Evolutionary conservation across 2,329 filamentous ascomycete species (phyloP), one percentile per base, ranked within the genome.

Genomic region (Aureobasidium sp.): DNA sequence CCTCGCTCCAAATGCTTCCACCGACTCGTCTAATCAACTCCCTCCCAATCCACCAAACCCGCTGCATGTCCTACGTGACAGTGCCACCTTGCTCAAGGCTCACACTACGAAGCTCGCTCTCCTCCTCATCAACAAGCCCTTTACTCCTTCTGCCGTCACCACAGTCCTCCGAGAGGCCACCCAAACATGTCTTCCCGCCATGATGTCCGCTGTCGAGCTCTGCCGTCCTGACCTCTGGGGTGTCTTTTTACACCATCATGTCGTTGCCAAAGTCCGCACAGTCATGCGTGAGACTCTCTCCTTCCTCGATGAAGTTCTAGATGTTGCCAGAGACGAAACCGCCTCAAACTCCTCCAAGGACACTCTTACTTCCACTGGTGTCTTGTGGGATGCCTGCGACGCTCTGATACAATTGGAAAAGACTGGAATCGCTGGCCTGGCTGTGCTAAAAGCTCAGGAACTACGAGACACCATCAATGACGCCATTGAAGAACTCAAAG

Each of bases 81-180:
- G 92, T 0, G 88, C 93, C 0, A 87, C 85, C 31, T 84, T 97
- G 7, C 88, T 97, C 67, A 90, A 89, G 75, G 93, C 94, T 0
- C 94, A 98, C 75, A 88, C 91, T 2, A 97, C 94, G 8, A 97
- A 97, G 69, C 85, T 98, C 31, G 95, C 93, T 0, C 90, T 98
- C 1, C 87, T 98, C 16, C 88, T 96, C 1, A 92, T 97, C 73
- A 97, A 93, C 73, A 87, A 93, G 23, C 95, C 95, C 0, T 97
- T 97, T 71, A 96, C 94, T 0, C 90, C 93, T 0, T 90, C 90
- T 1, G 95, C 93, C 7, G 85, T 97, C 40, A 81, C 80, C 13
- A 90, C 86, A 29, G 89, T 97, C 18, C 81, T 98, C 6, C 85
- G 88, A 40, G 90, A 94, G 66, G 84, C 97, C n/a, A 85, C 90